These are phyloP conservation scores for Protomyces inouyei DNA, from an alignment of 1,139 yeast species.

Conservation along the genomic window DNA sequence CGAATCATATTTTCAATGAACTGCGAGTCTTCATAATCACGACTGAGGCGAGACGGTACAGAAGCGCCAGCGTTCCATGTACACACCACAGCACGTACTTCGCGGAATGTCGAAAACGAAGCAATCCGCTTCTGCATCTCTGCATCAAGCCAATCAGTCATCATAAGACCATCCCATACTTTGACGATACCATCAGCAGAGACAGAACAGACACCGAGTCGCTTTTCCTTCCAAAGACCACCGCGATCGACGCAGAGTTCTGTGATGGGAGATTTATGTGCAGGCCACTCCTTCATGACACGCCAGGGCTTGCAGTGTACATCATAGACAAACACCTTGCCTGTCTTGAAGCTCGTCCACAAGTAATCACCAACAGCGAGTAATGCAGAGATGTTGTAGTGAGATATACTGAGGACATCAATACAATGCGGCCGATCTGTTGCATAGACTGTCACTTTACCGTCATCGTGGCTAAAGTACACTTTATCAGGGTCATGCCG, in stretches of 20 bases:
- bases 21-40: constrained; percentile 33
- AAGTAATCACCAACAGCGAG: constrained; percentile 38
- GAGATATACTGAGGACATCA: constrained; percentile 40
- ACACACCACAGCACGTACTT: constrained; percentile 38
- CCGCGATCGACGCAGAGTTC: constrained; percentile 32
- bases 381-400: constrained; percentile 39
- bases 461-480: constrained; percentile 46
- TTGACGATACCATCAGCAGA: constrained; percentile 35
- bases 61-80: constrained; percentile 48
- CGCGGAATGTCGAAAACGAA: constrained; percentile 37
- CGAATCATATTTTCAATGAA: constrained; percentile 30
- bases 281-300: constrained; percentile 43
- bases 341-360: constrained; percentile 45
- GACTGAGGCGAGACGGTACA: constrained; percentile 39
- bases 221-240: constrained; percentile 33
- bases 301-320: constrained; percentile 39
- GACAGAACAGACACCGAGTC: constrained; percentile 34
- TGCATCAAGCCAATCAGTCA: constrained; percentile 40
- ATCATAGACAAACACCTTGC: constrained; percentile 41
- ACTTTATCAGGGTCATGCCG: constrained; percentile 37
- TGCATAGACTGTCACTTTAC: constrained; percentile 41
- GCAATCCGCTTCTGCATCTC: constrained; percentile 38
- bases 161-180: constrained; percentile 42
- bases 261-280: constrained; percentile 39
- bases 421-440: constrained; percentile 35